phyloP scores from a whole-genome alignment of 2,329 filamentous ascomycete species.

The Rhynchosporium secalis region DNA sequence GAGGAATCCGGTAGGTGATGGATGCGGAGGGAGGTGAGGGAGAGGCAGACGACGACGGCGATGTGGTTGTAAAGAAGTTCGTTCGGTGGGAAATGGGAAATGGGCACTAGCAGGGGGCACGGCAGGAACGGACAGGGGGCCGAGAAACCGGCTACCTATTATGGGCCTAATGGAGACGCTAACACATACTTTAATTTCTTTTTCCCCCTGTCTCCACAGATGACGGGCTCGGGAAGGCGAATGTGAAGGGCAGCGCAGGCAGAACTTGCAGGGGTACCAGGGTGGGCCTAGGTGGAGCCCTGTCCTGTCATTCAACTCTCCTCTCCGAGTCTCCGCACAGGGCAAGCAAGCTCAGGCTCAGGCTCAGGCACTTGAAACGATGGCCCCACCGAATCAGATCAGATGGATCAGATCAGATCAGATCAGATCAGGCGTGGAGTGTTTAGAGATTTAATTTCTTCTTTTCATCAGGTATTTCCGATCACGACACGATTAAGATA shows the following conservation, averaged over 20 bases:
- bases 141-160: neutral
- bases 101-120: constrained; percentile 1
- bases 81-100: neutral
- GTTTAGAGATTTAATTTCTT: neutral
- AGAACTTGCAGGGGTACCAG: neutral
- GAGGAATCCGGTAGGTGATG: neutral
- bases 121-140: neutral
- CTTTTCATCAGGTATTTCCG: neutral
- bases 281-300: constrained; percentile 1
- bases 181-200: constrained; percentile 1
- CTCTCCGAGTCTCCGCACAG: neutral
- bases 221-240: no score
- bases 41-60: constrained; percentile 17
- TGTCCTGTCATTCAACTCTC: neutral
- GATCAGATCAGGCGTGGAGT: neutral
- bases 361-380: constrained; percentile 1
- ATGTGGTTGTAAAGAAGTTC: neutral
- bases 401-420: neutral
- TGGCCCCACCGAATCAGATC: neutral
- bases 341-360: neutral
- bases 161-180: neutral
- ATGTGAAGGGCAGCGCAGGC: no score
- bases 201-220: neutral
- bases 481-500: no score
- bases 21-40: constrained; percentile 21